phyloP scores from a whole-genome alignment of 78 protist species.

The Pelomyxa schiedti region DNA sequence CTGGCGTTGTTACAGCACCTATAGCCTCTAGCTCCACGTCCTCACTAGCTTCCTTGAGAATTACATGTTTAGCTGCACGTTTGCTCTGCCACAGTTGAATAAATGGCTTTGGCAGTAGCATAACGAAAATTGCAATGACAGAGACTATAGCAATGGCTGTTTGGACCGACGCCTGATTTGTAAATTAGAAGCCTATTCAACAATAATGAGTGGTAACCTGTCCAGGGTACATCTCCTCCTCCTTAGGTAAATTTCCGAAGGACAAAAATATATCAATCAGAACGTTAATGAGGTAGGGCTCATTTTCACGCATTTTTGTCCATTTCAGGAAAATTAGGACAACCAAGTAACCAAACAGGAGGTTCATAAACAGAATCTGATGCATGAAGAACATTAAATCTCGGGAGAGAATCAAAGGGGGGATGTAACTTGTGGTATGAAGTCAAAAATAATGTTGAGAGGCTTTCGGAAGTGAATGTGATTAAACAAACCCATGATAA shows the following conservation, averaged over 20 bases:
- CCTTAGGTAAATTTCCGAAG: slow-evolving; percentile 4
- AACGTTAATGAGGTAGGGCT: slow-evolving; percentile 42
- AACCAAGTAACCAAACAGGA: slow-evolving; percentile 88
- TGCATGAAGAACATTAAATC: too few relatives aligned
- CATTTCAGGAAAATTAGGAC: slow-evolving; percentile 51
- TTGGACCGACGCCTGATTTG: slow-evolving; percentile 26
- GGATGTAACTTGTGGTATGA: too few relatives aligned
- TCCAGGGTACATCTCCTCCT: slow-evolving; percentile 4
- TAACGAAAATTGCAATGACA: slow-evolving; percentile 61
- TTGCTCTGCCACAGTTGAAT: slow-evolving; percentile 24
- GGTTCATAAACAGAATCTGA: slow-evolving; percentile 82
- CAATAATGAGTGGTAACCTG: slow-evolving; percentile 15
- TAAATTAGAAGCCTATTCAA: too few relatives aligned
- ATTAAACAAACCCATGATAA: slow-evolving; percentile 70
- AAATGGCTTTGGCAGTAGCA: slow-evolving; percentile 79
- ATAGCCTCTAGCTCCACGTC: slow-evolving; percentile 12
- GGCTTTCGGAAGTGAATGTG: slow-evolving; percentile 41
- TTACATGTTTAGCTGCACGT: neutral
- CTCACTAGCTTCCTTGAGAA: slow-evolving; percentile 15
- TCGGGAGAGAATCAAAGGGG: slow-evolving; percentile 67
- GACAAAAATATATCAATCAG: slow-evolving; percentile 78
- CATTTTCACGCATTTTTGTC: too few relatives aligned
- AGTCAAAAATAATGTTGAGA: slow-evolving; percentile 53
- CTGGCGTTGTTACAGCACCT: neutral
- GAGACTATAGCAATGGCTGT: slow-evolving; percentile 36